These are phyloP conservation scores for Cladorrhinum samala DNA, from an alignment of 495 filamentous ascomycete genomes.

Conservation along the genomic window DNA sequence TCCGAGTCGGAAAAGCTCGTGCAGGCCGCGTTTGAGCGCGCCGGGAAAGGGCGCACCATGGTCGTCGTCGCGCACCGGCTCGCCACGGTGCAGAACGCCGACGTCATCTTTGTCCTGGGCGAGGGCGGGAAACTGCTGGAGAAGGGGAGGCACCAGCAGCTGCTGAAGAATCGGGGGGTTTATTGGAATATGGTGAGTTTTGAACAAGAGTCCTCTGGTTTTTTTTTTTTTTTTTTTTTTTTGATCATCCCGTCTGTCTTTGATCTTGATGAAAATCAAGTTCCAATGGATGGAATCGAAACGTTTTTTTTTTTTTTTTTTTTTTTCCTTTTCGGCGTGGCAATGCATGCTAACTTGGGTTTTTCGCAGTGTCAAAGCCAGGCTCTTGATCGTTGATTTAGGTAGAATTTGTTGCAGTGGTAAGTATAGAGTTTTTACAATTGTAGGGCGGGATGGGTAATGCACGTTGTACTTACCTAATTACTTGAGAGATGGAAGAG, in stretches of 20 bases:
- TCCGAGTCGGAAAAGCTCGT: conserved; percentile 57
- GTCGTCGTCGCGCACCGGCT: conserved; percentile 64
- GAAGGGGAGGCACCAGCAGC: conserved; percentile 45
- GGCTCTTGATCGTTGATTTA: conserved; percentile 34
- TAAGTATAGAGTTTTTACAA: no score
- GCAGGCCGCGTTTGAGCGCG: conserved; percentile 60
- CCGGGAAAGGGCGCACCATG: conserved; percentile 55
- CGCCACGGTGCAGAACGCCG: conserved; percentile 47
- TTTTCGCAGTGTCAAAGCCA: conserved; percentile 33
- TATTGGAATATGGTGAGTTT: conserved; percentile 41
- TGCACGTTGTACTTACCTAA: no score
- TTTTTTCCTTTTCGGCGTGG: neutral
- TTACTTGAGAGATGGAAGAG: no score
- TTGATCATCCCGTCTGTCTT: no score
- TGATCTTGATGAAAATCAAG: no score
- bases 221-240: no score
- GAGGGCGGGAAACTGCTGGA: conserved; percentile 48
- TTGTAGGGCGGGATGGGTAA: no score
- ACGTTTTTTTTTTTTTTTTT: neutral
- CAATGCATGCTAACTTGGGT: conserved; percentile 6
- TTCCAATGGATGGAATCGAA: no score
- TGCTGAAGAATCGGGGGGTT: conserved; percentile 41
- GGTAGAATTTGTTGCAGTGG: no score
- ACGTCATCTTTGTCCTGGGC: conserved; percentile 49
- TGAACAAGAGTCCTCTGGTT: no score